Evolutionary conservation across 2,329 filamentous ascomycete genomes (phyloP), one percentile per base, ranked within the genome.

Genomic region (Pseudonectria buxi): DNA sequence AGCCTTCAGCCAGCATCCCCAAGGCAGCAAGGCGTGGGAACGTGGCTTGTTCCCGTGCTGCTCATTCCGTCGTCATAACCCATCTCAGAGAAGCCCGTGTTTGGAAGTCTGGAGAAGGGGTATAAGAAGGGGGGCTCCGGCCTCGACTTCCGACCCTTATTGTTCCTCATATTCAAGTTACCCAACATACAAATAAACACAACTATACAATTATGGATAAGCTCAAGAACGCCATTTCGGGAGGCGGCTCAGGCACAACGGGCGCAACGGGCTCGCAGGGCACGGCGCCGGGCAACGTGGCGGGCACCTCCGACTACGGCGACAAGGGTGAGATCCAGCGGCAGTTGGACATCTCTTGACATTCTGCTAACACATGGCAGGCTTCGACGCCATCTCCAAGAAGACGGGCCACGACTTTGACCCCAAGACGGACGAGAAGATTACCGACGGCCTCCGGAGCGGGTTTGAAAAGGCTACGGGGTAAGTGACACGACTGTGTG

Each of bases 401-500:
- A 63, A 63, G 52, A 46, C 51, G 2, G 62, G 62, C 35, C 46
- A 54, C 36, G 54, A 61, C 51, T 36, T 65, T 13, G 42, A 54
- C 41, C 48, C 44, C 30, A 39, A 52, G 11, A 61, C 57, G 13
- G 51, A 61, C 25, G 62, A 65, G 51, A 64, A 65, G 57, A 57
- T 62, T 18, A 61, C 59, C 33, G 62, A 65, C 32, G 50, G 45
- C n/a, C 55, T 46, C 6, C 62, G 62, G 29, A 26, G 13, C 24
- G 37, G 49, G 14, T 65, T 56, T 13, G 62, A 65, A 45, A 64
- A 62, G 51, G 26, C 39, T 3, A 51, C 62, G 32, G 62, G 62
- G 62, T 64, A 49, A 41, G 59, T 42, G 24, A 28, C 6, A 6
- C 6, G 14, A 7, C 7, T 15, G n/a, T 24, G 6, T 10, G n/a